These are phyloP conservation scores for Rhododendron vialii DNA, from an alignment of 148 eudicot genomes.

Conservation along the genomic window DNA sequence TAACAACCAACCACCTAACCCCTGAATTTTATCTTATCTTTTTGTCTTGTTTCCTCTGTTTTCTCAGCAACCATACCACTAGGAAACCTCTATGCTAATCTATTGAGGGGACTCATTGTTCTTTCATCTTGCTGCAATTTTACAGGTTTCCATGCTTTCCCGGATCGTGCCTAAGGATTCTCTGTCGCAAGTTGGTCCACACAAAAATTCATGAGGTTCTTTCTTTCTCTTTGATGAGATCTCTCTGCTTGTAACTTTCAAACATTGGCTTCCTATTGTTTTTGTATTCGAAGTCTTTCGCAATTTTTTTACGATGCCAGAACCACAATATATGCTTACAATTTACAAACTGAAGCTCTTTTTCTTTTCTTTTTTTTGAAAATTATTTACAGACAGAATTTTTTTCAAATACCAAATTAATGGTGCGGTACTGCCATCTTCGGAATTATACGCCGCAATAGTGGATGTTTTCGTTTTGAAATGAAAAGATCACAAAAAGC, in stretches of 20 bases:
- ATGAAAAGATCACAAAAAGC: too few species aligned
- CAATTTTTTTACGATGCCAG: not conserved
- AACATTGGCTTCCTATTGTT: not conserved
- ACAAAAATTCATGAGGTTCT: not conserved
- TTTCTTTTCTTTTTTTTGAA: not conserved
- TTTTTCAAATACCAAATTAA: not conserved
- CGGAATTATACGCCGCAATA: too few species aligned
- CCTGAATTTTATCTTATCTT: not conserved
- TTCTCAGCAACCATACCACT: constrained; percentile 8
- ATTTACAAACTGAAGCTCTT: not conserved
- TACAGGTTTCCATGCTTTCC: not conserved
- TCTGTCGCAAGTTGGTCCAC: not conserved
- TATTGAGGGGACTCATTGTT: not conserved
- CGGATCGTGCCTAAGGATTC: not conserved
- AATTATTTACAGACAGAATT: not conserved
- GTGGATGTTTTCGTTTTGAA: too few species aligned
- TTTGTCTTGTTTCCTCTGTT: not conserved
- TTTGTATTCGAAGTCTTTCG: not conserved
- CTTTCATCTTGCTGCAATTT: not conserved
- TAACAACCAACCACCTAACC: constrained; percentile 6
- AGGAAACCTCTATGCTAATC: not conserved
- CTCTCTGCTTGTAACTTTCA: not conserved
- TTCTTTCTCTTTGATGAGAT: not conserved
- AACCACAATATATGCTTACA: not conserved
- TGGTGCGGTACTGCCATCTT: not conserved